Evolutionary conservation across 2,329 filamentous ascomycete genomes (phyloP), one percentile per base, ranked within the genome.

Genomic region (Aureobasidium pullulans): DNA sequence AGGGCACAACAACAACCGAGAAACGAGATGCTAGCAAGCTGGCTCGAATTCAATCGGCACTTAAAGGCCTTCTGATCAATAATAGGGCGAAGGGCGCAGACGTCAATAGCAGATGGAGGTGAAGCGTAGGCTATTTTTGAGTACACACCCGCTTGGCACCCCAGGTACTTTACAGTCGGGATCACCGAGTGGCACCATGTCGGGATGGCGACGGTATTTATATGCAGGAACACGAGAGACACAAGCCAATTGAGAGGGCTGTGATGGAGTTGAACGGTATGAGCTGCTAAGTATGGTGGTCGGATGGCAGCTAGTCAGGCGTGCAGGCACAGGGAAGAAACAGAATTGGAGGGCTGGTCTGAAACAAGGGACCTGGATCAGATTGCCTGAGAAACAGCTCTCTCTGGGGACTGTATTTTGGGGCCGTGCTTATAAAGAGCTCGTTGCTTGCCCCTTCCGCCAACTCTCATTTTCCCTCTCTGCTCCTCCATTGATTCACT

Each of bases 171-270:
- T n/a, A 8, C 16, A 2, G 53, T 19, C 16, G 16, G 40, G 53
- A 19, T 57, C 53, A 57, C 40, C 15, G 5, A 29, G 43, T 57
- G 53, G 54, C 54, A 37, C 34, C 42, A 29, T 40, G 23, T 40
- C 43, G 54, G 54, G 32, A 57, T 15, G 29, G 47, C 44, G 57
- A 42, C 40, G 46, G 29, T 52, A 46, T 60, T 46, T 49, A 53
- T 52, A 50, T 54, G 57, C 48, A 53, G 50, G 48, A 54, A 53
- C 50, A 53, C 57, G 57, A 60, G 57, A 54, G 16, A 43, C 36
- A 42, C 37, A 53, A 28, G 28, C 28, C 49, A 42, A 39, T 53
- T 16, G 49, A 53, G n/a, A 40, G 9, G 36, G 10, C 13, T 52
- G 50, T 43, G 37, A 54, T 42, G 37, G 16, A n/a, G 9, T 5